phyloP scores from a whole-genome alignment of 2,329 filamentous ascomycete species.

The Xylogone sp. region DNA sequence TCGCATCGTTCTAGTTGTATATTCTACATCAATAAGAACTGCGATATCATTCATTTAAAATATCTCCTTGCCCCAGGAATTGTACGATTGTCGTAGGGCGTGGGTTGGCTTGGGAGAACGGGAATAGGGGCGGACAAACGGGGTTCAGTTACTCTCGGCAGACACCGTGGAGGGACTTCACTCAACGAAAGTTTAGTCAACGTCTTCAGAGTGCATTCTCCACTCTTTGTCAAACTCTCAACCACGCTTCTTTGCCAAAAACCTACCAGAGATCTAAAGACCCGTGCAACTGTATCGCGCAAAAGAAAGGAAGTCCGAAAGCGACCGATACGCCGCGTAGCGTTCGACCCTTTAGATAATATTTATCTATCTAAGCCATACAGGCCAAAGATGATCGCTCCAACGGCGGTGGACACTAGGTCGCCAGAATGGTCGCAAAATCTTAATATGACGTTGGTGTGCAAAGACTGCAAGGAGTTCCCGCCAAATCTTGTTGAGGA shows the following conservation, averaged over 20 bases:
- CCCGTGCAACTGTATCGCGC: slow-evolving; percentile 24
- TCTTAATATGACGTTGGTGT: slow-evolving; percentile 79
- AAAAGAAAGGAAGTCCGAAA: slow-evolving; percentile 28
- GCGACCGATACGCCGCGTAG: slow-evolving; percentile 33
- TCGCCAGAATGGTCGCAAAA: slow-evolving; percentile 54
- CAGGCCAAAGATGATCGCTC: slow-evolving; percentile 43
- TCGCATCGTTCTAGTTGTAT: background rate
- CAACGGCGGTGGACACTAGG: slow-evolving; percentile 25
- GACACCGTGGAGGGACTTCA: background rate
- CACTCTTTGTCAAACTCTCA: slow-evolving; percentile 60
- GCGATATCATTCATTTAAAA: background rate
- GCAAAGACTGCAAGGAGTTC: slow-evolving; percentile 84
- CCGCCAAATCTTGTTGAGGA: slow-evolving; percentile 95
- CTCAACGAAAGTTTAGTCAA: slow-evolving; percentile 13
- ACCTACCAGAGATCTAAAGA: slow-evolving; percentile 26
- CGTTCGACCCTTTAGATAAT: slow-evolving; percentile 38
- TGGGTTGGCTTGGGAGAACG: slow-evolving; percentile 8
- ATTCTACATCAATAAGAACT: background rate
- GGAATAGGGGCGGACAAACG: slow-evolving; percentile 1
- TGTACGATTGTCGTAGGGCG: slow-evolving; percentile 22
- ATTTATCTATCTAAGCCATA: slow-evolving; percentile 41
- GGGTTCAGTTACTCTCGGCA: background rate
- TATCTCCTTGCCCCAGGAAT: slow-evolving; percentile 19
- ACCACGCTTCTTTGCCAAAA: slow-evolving; percentile 37
- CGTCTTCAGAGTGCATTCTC: slow-evolving; percentile 67